These are phyloP conservation scores for Talaromyces sp. DNA, from an alignment of 2,329 filamentous ascomycete species.

Conservation along the genomic window DNA sequence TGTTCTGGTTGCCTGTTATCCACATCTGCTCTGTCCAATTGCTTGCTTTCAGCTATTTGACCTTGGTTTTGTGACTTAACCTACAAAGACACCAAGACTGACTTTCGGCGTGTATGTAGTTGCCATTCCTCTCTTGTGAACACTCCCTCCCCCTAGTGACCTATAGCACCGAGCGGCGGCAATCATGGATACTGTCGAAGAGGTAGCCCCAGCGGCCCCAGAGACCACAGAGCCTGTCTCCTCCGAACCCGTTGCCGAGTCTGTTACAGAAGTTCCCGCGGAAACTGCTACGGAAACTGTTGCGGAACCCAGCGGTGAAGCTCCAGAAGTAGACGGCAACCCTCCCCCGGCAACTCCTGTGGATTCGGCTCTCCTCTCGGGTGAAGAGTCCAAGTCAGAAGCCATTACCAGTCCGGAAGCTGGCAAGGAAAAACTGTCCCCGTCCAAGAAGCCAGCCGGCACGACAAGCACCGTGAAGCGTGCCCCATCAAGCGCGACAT, in stretches of 20 bases:
- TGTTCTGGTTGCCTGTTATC: not conserved
- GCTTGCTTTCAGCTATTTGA: not conserved
- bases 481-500: constrained; percentile 29
- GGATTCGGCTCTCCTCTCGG: constrained; percentile 28
- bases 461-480: constrained; percentile 7
- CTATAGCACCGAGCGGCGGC: not conserved
- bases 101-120: not conserved
- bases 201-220: constrained; percentile 19
- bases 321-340: constrained; percentile 25
- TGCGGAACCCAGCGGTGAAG: constrained; percentile 14
- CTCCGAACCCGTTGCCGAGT: constrained; percentile 1
- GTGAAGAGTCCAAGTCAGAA: constrained; percentile 24
- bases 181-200: constrained; percentile 21
- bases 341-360: constrained; percentile 31
- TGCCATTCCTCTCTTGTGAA: not conserved
- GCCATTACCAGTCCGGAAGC: constrained; percentile 32
- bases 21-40: not conserved
- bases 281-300: not conserved
- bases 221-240: constrained; percentile 22
- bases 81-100: not conserved
- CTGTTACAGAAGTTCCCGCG: not conserved
- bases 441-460: constrained; percentile 23
- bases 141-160: not conserved
- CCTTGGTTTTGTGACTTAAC: not conserved
- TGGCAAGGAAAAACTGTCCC: constrained; percentile 31